These are phyloP conservation scores for Gomphus sp. DNA, from an alignment of 1,284 basidiomycete species.

Conservation along the genomic window DNA sequence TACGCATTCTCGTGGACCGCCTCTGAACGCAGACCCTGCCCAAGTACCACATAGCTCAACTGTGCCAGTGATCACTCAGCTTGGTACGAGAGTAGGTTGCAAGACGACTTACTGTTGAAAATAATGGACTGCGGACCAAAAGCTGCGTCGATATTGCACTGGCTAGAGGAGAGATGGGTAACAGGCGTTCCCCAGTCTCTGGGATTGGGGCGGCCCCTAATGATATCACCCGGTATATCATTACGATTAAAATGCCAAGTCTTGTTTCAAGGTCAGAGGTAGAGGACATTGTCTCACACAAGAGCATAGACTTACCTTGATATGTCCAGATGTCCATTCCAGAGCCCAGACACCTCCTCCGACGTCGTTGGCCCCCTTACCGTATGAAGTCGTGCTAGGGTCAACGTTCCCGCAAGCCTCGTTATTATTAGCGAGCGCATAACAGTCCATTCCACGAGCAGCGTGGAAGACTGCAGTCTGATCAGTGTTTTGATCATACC, in stretches of 20 bases:
- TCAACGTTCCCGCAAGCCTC: conserved; percentile 6
- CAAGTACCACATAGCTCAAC: conserved; percentile 6
- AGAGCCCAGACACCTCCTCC: conserved; percentile 30
- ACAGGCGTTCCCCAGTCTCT: conserved; percentile 14
- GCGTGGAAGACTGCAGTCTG: conserved; percentile 11
- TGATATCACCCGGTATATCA: conserved; percentile 21
- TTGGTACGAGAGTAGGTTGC: not conserved
- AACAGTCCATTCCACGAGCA: conserved; percentile 17
- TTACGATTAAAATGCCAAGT: conserved; percentile 16
- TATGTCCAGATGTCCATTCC: conserved; percentile 16
- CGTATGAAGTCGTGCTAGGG: conserved; percentile 9
- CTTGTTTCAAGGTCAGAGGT: not conserved
- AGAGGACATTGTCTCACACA: not conserved
- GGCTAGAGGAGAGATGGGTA: conserved; percentile 8
- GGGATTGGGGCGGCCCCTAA: conserved; percentile 10
- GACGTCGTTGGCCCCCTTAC: conserved; percentile 15
- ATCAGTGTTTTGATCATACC: conserved; percentile 14
- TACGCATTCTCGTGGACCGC: conserved; percentile 1
- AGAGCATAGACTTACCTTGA: conserved; percentile 15
- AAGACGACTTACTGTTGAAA: conserved; percentile 2
- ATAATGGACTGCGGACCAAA: no score
- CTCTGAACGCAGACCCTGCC: not conserved
- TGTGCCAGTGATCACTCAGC: not conserved
- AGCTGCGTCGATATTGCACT: conserved; percentile 13
- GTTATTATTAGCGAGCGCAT: conserved; percentile 5